Base-by-base conservation (phyloP, 2,329 filamentous ascomycete genomes). In the Fusarium pseudocircinatum region DNA sequence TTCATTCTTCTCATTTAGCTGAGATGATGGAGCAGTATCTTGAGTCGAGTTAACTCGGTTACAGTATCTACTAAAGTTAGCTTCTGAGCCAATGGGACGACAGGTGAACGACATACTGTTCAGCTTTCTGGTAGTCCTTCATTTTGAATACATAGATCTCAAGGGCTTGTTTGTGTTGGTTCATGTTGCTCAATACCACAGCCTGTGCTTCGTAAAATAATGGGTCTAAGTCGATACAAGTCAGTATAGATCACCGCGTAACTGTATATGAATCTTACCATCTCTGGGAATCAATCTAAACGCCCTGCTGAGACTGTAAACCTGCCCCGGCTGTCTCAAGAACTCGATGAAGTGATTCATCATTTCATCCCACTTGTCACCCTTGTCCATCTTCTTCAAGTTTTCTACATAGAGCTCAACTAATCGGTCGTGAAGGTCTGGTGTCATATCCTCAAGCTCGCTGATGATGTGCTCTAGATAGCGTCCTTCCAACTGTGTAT, bases 71-170 rank as follows among this genome's bases (percentile, higher is more conserved):
- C 37, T 22, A 10, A 30, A 47, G 72, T 80, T 61, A 82, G 70
- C 44, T 47, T n/a, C 24, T 36, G 49, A 52, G 49, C 58, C n/a
- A 15, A 16, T 52, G 14, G 20, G 30, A 22, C 52, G 14, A 8
- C 20, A 60, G 12, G 32, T 32, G 30, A 54, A 34, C 20, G 52
- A 86, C 91, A 70, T 85, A 97, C 92, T 97, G 94, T 88, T 99
- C 96, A 37, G 96, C 96, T 82, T 97, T 98, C 18, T 85, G 85
- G 71, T 94, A 96, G 81, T 97, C 92, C 75, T 93, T 86, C 81
- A 99, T 89, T 81, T 96, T 96, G 84, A 98, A 99, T 34, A 98
- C 96, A 80, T 97, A 99, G 59, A 99, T 97, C 80, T 96, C 93
- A n/a, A 99, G 85, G 0, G 96, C 96, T 82, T 98, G 95, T 79